These are phyloP conservation scores for Dictyostelium intermedium DNA, from an alignment of 78 protist genomes.

Conservation along the genomic window DNA sequence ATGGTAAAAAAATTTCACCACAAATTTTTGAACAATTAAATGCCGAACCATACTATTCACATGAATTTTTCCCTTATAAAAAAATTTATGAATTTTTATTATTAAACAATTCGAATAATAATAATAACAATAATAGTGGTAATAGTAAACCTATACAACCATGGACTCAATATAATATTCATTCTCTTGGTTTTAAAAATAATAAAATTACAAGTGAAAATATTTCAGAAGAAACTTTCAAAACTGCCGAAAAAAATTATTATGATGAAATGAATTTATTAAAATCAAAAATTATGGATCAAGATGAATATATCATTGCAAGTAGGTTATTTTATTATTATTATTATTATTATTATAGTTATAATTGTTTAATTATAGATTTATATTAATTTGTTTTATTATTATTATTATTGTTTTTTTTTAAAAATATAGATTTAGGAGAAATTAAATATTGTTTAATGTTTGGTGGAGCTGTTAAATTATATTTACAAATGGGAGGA, in stretches of 20 bases:
- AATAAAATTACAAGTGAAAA: not conserved
- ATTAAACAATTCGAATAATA: not conserved
- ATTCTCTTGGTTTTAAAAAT: not conserved
- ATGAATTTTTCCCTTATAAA: not conserved
- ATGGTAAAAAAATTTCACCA: not conserved
- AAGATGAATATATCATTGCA: not conserved
- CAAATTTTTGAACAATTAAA: not conserved
- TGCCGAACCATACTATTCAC: not conserved
- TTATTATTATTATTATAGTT: not conserved
- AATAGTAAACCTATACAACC: not conserved
- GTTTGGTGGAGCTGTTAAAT: constrained; percentile 1
- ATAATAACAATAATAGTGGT: too few species aligned
- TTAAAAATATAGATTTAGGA: not conserved
- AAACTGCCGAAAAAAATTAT: not conserved
- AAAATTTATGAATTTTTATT: not conserved
- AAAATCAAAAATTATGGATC: not conserved
- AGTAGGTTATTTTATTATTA: not conserved
- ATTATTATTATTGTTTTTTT: not conserved
- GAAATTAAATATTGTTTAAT: not conserved
- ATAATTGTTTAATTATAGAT: not conserved
- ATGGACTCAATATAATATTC: not conserved
- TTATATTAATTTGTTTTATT: not conserved
- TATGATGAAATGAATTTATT: not conserved
- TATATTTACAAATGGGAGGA: not conserved
- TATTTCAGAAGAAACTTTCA: not conserved